Conservation (phyloP, 2,329 filamentous ascomycete species). For the Elsinoe arachidis region DNA sequence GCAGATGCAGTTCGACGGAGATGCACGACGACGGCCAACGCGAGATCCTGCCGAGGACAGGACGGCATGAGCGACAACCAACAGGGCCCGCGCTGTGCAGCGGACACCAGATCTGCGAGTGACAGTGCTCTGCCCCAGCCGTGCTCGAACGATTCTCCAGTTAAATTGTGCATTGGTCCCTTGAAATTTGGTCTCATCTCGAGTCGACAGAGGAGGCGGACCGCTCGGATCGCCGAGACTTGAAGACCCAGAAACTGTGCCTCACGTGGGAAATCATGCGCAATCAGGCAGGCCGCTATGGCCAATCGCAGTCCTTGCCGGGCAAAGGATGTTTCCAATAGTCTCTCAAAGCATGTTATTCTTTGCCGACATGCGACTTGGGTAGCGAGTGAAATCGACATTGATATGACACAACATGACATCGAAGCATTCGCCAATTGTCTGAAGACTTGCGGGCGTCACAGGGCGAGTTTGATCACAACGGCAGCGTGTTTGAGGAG, state of each 20-base stretch:
- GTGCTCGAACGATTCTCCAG: neutral
- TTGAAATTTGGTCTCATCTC: neutral
- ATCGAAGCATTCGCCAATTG: neutral
- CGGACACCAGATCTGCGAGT: neutral
- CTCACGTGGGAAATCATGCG: slow-evolving; percentile 3
- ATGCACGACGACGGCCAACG: neutral
- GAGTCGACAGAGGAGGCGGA: neutral
- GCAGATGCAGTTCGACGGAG: neutral
- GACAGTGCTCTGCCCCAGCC: neutral
- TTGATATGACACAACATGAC: neutral
- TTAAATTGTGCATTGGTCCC: neutral
- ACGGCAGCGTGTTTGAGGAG: neutral
- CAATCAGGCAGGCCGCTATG: neutral
- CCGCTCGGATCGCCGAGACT: neutral
- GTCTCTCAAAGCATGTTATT: neutral
- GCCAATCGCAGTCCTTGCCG: neutral
- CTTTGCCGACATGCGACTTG: neutral
- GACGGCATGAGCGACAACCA: neutral
- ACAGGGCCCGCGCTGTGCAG: neutral
- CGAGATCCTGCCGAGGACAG: neutral
- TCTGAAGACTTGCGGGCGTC: neutral
- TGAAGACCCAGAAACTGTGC: neutral
- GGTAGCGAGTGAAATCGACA: neutral
- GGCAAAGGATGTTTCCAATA: neutral
- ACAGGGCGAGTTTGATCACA: neutral